phyloP scores from a whole-genome alignment of 164 flowering plant species.

The Magnolia changhungtana region DNA sequence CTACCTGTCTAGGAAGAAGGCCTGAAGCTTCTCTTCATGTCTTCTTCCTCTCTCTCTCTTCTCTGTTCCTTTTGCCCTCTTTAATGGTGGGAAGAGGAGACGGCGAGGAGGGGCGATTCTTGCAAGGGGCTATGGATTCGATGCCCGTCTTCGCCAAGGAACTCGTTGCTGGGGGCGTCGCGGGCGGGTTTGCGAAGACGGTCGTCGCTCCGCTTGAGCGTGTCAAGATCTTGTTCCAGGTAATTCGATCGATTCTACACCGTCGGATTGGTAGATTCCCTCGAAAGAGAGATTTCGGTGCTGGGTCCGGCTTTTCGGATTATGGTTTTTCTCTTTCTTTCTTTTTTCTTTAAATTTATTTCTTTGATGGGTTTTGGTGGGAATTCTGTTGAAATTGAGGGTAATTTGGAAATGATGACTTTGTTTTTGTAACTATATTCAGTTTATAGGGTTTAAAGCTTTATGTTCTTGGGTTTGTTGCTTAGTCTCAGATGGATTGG shows the following conservation, averaged over 20 bases:
- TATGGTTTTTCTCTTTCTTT: background rate
- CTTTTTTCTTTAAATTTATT: background rate
- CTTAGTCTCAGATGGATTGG: background rate
- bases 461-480: background rate
- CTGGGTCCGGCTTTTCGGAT: background rate
- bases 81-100: constrained; percentile 6
- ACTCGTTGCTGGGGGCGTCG: constrained; percentile 86
- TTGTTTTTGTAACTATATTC: no score
- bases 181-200: constrained; percentile 88
- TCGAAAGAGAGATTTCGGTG: background rate
- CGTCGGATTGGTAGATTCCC: no score
- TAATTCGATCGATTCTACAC: background rate
- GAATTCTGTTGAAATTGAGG: background rate
- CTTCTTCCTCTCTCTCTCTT: background rate
- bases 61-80: background rate
- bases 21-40: background rate
- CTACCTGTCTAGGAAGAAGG: background rate
- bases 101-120: background rate
- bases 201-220: constrained; percentile 96
- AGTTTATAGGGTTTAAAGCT: no score
- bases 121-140: background rate
- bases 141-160: constrained; percentile 76
- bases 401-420: background rate
- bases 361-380: background rate
- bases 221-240: constrained; percentile 97